These are phyloP conservation scores for Penicillium simplicissimum DNA, from an alignment of 495 filamentous ascomycete species.

Conservation along the genomic window DNA sequence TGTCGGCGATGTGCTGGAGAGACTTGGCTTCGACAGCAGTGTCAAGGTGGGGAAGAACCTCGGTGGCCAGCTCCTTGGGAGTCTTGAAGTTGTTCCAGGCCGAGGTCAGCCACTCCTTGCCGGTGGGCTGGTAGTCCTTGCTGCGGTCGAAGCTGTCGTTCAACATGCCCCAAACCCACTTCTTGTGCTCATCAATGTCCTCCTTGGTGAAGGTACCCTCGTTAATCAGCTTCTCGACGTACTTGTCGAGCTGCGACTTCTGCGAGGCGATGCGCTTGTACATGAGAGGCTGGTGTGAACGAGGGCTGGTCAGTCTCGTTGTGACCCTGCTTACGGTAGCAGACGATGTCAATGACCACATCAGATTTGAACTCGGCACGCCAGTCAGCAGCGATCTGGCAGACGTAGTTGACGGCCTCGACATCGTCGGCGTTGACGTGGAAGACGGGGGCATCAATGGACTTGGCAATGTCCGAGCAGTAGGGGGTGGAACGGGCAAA, in stretches of 20 bases:
- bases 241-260: conserved; percentile 77
- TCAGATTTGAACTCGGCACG: conserved; percentile 96
- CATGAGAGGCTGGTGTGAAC: conserved; percentile 99
- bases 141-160: conserved; percentile 95
- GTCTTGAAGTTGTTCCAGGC: conserved; percentile 99
- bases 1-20: conserved; percentile 75
- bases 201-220: conserved; percentile 95
- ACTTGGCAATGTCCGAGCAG: conserved; percentile 98
- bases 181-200: conserved; percentile 97
- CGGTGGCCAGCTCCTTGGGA: conserved; percentile 93
- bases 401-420: conserved; percentile 97
- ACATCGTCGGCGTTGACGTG: conserved; percentile 99
- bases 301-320: conserved; percentile 99
- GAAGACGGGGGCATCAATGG: conserved; percentile 97
- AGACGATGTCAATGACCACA: conserved; percentile 96
- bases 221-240: conserved; percentile 81
- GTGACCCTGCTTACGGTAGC: conserved; percentile 98
- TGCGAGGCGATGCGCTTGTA: conserved; percentile 93
- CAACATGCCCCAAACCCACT: conserved; percentile 99
- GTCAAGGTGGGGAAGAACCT: conserved; percentile 89
- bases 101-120: conserved; percentile 97
- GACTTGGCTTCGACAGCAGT: conserved; percentile 72
- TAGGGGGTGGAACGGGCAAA: conserved; percentile 96
- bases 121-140: conserved; percentile 94
- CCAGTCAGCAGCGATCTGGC: conserved; percentile 95